These are phyloP conservation scores for Meredithiella fracta DNA, from an alignment of 2,329 filamentous ascomycete species.

Conservation along the genomic window DNA sequence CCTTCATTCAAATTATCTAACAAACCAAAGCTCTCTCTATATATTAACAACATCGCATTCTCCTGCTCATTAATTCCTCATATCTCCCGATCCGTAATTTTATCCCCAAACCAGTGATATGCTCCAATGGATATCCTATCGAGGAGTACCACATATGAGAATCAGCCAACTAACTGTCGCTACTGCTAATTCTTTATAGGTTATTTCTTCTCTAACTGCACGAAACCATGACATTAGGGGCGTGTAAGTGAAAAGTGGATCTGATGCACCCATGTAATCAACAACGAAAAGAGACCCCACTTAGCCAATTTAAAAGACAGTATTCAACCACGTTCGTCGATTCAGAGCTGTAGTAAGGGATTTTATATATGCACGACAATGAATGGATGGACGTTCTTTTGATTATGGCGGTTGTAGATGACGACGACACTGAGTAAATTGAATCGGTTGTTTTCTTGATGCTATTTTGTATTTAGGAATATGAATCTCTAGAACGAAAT, in stretches of 20 bases:
- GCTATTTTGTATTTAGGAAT: neutral
- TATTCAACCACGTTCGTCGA: slow-evolving; percentile 3
- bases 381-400: neutral
- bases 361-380: no score
- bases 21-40: neutral
- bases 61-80: neutral
- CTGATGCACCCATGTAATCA: neutral
- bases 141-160: no score
- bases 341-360: neutral
- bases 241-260: slow-evolving; percentile 5
- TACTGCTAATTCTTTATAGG: no score
- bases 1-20: neutral
- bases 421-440: neutral
- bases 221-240: neutral
- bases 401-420: neutral
- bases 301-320: slow-evolving; percentile 1
- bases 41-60: neutral
- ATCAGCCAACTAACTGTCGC: neutral
- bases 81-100: neutral
- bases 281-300: neutral
- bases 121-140: no score
- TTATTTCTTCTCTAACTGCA: no score
- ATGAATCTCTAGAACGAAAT: neutral
- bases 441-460: neutral
- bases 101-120: no score